Evolutionary conservation across 257 asterid genomes (phyloP).

Genomic region (Solanum ossicruentum): DNA sequence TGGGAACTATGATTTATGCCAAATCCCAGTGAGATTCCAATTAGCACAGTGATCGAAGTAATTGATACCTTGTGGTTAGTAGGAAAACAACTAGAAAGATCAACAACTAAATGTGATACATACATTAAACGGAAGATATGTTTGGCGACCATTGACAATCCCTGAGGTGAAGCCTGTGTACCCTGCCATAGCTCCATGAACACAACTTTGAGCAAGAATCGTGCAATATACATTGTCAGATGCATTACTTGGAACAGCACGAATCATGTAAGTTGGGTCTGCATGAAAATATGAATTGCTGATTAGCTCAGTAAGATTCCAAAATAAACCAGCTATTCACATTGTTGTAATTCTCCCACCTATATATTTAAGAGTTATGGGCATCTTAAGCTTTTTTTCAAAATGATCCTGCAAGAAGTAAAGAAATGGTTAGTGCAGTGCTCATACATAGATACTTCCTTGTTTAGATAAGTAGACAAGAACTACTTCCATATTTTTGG

Average conservation of each 20-base stretch:
- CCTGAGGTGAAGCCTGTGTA: slow-evolving; percentile 37
- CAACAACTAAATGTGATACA: slow-evolving; percentile 3
- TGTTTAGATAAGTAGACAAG: neutral
- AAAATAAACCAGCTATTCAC: neutral
- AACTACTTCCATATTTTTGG: neutral
- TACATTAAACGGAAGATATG: slow-evolving; percentile 39
- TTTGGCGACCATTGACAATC: slow-evolving; percentile 38
- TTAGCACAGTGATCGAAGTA: neutral
- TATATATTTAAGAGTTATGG: slow-evolving; percentile 34
- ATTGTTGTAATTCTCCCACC: slow-evolving; percentile 11
- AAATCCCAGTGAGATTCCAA: neutral
- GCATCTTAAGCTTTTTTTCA: slow-evolving; percentile 10
- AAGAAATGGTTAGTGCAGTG: neutral
- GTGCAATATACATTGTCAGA: slow-evolving; percentile 47
- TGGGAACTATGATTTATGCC: neutral
- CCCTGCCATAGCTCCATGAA: slow-evolving; percentile 52
- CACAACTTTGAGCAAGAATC: slow-evolving; percentile 46
- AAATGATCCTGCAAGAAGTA: slow-evolving; percentile 28
- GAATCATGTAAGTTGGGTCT: slow-evolving; percentile 50
- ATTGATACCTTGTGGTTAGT: neutral
- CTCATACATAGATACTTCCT: neutral
- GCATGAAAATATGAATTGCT: neutral
- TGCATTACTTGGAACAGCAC: slow-evolving; percentile 50
- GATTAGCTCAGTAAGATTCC: neutral
- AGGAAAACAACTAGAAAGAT: neutral